Evolutionary conservation across 495 filamentous ascomycete genomes (phyloP).

Genomic region (Annulohypoxylon stygium): DNA sequence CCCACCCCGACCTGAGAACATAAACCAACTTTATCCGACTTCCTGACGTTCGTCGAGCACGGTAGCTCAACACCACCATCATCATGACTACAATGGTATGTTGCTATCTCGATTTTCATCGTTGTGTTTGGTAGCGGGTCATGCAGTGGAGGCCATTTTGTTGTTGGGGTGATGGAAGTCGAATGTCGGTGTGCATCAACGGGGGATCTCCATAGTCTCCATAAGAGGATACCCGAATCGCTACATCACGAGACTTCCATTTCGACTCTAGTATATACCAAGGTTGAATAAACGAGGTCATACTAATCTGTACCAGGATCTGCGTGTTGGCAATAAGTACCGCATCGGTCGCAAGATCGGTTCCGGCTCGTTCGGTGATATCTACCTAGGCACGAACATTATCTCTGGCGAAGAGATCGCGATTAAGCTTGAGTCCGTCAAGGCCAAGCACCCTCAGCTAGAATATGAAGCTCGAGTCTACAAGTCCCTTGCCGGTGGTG

Average conservation of each 20-base stretch:
- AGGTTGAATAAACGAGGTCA: background rate
- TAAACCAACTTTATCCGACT: background rate
- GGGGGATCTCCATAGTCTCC: conserved; percentile 11
- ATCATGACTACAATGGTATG: conserved; percentile 68
- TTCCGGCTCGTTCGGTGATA: conserved; percentile 98
- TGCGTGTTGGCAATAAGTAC: conserved; percentile 99
- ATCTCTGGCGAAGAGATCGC: conserved; percentile 99
- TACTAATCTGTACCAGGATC: conserved; percentile 74
- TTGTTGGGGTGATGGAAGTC: conserved; percentile 4
- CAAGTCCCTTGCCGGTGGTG: conserved; percentile 98
- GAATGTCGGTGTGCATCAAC: conserved; percentile 47
- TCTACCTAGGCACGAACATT: conserved; percentile 99
- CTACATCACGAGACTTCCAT: background rate
- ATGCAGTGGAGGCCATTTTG: background rate
- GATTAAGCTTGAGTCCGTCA: conserved; percentile 99
- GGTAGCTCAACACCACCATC: conserved; percentile 38
- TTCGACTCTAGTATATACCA: conserved; percentile 2
- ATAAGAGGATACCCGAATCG: conserved; percentile 15
- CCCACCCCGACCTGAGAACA: background rate
- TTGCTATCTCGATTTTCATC: conserved; percentile 24
- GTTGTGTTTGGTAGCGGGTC: background rate
- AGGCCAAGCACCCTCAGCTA: conserved; percentile 99
- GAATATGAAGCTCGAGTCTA: conserved; percentile 99
- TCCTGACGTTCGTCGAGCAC: conserved; percentile 22
- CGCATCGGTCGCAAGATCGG: conserved; percentile 99